Evolutionary conservation across 192 early-diverging fungal species (phyloP).

Genomic region (Coemansia sp.): DNA sequence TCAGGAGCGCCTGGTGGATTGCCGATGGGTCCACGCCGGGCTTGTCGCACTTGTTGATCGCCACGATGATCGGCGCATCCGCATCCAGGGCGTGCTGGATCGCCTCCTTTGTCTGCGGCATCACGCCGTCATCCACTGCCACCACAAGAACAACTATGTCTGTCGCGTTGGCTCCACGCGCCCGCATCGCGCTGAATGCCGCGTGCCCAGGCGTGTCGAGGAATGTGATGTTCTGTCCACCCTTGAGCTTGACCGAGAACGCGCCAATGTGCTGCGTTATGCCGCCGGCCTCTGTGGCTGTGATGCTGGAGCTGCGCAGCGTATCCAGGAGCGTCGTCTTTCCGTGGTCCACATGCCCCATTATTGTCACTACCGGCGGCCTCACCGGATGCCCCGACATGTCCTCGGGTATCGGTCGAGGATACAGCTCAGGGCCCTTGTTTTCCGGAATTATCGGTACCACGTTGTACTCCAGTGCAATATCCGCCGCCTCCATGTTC

Average conservation of each 20-base stretch:
- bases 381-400: slow-evolving; percentile 71
- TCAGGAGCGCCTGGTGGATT: slow-evolving; percentile 67
- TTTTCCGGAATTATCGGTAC: slow-evolving; percentile 74
- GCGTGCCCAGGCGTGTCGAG: slow-evolving; percentile 97
- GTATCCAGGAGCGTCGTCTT: slow-evolving; percentile 95
- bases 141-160: slow-evolving; percentile 98
- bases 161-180: slow-evolving; percentile 88
- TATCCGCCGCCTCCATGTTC: slow-evolving; percentile 80
- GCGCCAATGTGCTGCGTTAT: slow-evolving; percentile 99
- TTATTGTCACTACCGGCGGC: slow-evolving; percentile 94
- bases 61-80: slow-evolving; percentile 88
- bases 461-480: slow-evolving; percentile 85
- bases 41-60: slow-evolving; percentile 98
- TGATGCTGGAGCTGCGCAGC: slow-evolving; percentile 86
- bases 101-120: slow-evolving; percentile 97
- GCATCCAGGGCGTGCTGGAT: slow-evolving; percentile 87
- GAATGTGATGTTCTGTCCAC: slow-evolving; percentile 74
- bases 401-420: slow-evolving; percentile 66
- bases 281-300: slow-evolving; percentile 90
- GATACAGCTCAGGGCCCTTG: slow-evolving; percentile 36
- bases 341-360: slow-evolving; percentile 98
- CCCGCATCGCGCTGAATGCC: slow-evolving; percentile 92
- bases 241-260: slow-evolving; percentile 65
- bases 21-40: slow-evolving; percentile 66
- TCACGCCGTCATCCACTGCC: slow-evolving; percentile 95